Conservation (phyloP, 1,284 basidiomycete genomes). For the Inonotus hispidus region DNA sequence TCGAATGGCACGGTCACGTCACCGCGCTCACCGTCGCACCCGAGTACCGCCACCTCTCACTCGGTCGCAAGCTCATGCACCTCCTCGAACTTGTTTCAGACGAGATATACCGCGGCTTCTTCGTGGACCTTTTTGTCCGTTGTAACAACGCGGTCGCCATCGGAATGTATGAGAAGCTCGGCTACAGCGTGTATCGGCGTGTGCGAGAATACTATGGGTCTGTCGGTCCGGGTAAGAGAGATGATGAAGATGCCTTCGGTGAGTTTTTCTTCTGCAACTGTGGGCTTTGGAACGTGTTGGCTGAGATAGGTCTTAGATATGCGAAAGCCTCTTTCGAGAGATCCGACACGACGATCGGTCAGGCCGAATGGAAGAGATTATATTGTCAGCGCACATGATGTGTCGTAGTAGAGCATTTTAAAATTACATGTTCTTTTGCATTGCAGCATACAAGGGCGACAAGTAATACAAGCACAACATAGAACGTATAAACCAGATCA, state of each 20-base stretch:
- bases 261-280: conserved; percentile 31
- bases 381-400: conserved; percentile 63
- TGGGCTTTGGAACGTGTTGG: neutral
- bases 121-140: conserved; percentile 89
- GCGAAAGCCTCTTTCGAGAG: conserved; percentile 75
- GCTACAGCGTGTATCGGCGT: conserved; percentile 81
- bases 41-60: conserved; percentile 79
- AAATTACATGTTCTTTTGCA: conserved; percentile 5
- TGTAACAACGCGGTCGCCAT: conserved; percentile 76
- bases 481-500: conserved; percentile 15
- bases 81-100: conserved; percentile 81
- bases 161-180: conserved; percentile 80
- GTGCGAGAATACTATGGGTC: conserved; percentile 85
- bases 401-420: conserved; percentile 38
- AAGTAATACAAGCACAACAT: conserved; percentile 1
- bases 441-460: neutral
- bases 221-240: conserved; percentile 60
- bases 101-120: conserved; percentile 70
- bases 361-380: conserved; percentile 69
- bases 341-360: conserved; percentile 57
- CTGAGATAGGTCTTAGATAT: conserved; percentile 55
- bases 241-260: conserved; percentile 93
- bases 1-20: conserved; percentile 86
- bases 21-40: conserved; percentile 90
- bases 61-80: conserved; percentile 79